phyloP scores from a whole-genome alignment of 495 filamentous ascomycete species.

The Friedmanniomyces simplex region DNA sequence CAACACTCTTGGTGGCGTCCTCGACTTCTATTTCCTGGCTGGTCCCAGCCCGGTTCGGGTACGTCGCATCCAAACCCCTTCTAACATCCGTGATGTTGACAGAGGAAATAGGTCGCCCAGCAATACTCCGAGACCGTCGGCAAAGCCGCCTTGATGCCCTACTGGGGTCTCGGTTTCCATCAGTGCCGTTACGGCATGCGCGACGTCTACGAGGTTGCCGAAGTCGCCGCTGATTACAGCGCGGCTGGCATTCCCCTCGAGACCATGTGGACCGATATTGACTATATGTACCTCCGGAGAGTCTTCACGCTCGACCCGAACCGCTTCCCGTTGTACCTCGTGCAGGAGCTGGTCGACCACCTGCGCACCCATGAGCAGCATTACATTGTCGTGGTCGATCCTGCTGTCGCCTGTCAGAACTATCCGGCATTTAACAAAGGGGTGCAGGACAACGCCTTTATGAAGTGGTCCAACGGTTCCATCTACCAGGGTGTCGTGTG shows the following conservation, averaged over 20 bases:
- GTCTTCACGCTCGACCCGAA: conserved; percentile 69
- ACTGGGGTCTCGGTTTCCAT: conserved; percentile 78
- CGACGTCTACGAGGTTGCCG: conserved; percentile 67
- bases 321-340: conserved; percentile 45
- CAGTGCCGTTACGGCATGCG: conserved; percentile 70
- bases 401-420: neutral
- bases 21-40: conserved; percentile 71
- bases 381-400: conserved; percentile 64
- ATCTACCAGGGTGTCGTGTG: too few species aligned
- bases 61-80: conserved; percentile 5
- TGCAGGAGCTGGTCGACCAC: neutral
- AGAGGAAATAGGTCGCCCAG: conserved; percentile 29
- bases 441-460: conserved; percentile 44
- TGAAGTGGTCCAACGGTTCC: conserved; percentile 27
- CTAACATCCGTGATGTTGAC: neutral
- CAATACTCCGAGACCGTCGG: conserved; percentile 58
- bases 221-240: conserved; percentile 71
- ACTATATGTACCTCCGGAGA: conserved; percentile 35
- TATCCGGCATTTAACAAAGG: too few species aligned
- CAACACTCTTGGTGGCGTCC: conserved; percentile 67
- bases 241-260: conserved; percentile 67
- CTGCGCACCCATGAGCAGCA: neutral
- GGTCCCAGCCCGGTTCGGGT: conserved; percentile 41
- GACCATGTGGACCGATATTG: conserved; percentile 63
- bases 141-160: conserved; percentile 66